These are phyloP conservation scores for Pythium guiyangense DNA, from an alignment of 352 stramenopile species.

Conservation along the genomic window DNA sequence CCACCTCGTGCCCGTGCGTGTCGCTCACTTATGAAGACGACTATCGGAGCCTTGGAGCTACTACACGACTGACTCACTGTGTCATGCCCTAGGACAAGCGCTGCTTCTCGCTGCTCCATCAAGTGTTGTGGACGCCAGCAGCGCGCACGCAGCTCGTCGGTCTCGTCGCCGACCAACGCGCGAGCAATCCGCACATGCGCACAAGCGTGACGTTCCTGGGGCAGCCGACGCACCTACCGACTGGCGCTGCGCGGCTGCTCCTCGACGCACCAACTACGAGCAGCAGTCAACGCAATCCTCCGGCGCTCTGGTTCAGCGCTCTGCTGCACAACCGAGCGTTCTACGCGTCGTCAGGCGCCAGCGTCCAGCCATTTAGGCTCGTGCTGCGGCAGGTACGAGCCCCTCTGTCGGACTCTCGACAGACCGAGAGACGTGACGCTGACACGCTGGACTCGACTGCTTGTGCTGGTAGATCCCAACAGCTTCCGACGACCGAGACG, in stretches of 20 bases:
- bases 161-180: conserved; percentile 46
- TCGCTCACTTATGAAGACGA: not conserved
- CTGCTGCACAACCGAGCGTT: conserved; percentile 36
- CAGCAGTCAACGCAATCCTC: not conserved
- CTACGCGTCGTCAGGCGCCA: conserved; percentile 8
- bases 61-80: not conserved
- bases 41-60: no score
- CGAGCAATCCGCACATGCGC: conserved; percentile 14
- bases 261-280: conserved; percentile 10
- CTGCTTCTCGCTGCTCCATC: conserved; percentile 33
- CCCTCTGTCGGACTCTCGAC: not conserved
- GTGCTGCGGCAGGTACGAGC: conserved; percentile 23
- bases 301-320: conserved; percentile 39
- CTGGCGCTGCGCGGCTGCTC: conserved; percentile 36
- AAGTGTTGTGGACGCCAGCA: conserved; percentile 16
- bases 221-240: conserved; percentile 32
- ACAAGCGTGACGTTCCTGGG: conserved; percentile 35
- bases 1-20: conserved; percentile 37
- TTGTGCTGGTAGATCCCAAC: not conserved
- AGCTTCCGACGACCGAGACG: not conserved
- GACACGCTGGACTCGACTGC: not conserved
- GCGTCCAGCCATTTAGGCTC: conserved; percentile 38
- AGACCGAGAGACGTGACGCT: not conserved
- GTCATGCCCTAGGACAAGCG: conserved; percentile 36
- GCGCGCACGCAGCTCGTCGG: conserved; percentile 29